phyloP scores from a whole-genome alignment of 805 yeast genomes.

The Tetrapisispora fleetii region DNA sequence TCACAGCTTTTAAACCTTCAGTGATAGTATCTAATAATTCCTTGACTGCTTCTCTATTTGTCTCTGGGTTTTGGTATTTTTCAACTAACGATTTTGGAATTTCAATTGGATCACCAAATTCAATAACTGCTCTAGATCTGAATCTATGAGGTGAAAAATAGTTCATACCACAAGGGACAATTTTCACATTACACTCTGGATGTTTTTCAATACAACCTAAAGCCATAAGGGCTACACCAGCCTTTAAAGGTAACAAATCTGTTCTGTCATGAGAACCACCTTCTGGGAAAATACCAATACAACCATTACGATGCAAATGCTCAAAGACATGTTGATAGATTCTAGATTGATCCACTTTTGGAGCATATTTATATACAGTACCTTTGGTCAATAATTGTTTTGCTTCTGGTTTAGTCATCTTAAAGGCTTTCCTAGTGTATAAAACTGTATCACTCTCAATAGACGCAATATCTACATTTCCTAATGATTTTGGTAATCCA shows the following conservation, averaged over 20 bases:
- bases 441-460: slow-evolving; percentile 67
- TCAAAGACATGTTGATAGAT: slow-evolving; percentile 81
- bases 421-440: slow-evolving; percentile 59
- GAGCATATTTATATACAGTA: slow-evolving; percentile 60
- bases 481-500: slow-evolving; percentile 69
- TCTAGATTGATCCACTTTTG: slow-evolving; percentile 71
- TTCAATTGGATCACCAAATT: slow-evolving; percentile 81
- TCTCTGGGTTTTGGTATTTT: slow-evolving; percentile 53
- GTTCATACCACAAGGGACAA: slow-evolving; percentile 96
- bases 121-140: slow-evolving; percentile 90
- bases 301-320: slow-evolving; percentile 69
- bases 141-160: slow-evolving; percentile 94
- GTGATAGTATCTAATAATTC: slow-evolving; percentile 62
- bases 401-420: slow-evolving; percentile 35
- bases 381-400: slow-evolving; percentile 39
- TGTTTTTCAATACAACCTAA: slow-evolving; percentile 80
- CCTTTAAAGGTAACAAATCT: slow-evolving; percentile 80
- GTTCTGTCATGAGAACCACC: slow-evolving; percentile 97
- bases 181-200: slow-evolving; percentile 67
- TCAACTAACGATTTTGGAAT: slow-evolving; percentile 52
- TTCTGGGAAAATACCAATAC: slow-evolving; percentile 91
- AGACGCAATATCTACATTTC: slow-evolving; percentile 60
- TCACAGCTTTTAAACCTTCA: slow-evolving; percentile 69
- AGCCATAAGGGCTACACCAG: slow-evolving; percentile 98
- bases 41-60: slow-evolving; percentile 62